These are phyloP conservation scores for Fusarium tuaranense DNA, from an alignment of 2,329 filamentous ascomycete genomes.

Conservation along the genomic window DNA sequence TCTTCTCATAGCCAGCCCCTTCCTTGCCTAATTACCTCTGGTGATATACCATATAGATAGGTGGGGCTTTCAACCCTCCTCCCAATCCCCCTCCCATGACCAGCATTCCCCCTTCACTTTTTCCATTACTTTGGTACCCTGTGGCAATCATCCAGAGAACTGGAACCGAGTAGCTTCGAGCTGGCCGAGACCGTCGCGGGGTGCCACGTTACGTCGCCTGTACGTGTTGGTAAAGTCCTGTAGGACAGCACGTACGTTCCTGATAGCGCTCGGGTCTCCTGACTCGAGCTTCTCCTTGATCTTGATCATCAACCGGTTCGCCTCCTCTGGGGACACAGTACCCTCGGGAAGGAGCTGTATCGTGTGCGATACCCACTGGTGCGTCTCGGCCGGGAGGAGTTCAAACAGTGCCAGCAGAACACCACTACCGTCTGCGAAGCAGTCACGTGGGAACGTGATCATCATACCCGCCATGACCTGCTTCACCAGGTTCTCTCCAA, in stretches of 20 bases:
- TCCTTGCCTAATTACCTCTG: conserved; percentile 6
- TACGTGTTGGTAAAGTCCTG: conserved; percentile 99
- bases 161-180: conserved; percentile 90
- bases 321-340: conserved; percentile 83
- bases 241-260: conserved; percentile 85
- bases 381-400: conserved; percentile 82
- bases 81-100: background rate
- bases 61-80: background rate
- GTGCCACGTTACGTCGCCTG: conserved; percentile 93
- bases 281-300: conserved; percentile 82
- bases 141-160: conserved; percentile 64
- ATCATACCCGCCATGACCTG: conserved; percentile 97
- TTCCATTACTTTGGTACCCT: background rate
- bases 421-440: conserved; percentile 93
- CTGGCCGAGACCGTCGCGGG: conserved; percentile 87
- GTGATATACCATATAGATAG: conserved; percentile 15
- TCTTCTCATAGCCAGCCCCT: conserved; percentile 10
- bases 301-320: conserved; percentile 81
- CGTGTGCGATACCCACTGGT: conserved; percentile 85
- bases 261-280: conserved; percentile 69
- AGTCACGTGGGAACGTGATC: conserved; percentile 97
- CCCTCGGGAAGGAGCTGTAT: conserved; percentile 86
- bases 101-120: background rate
- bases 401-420: conserved; percentile 93
- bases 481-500: conserved; percentile 85